These are phyloP conservation scores for Penicillium paradoxum DNA, from an alignment of 495 filamentous ascomycete species.

Conservation along the genomic window DNA sequence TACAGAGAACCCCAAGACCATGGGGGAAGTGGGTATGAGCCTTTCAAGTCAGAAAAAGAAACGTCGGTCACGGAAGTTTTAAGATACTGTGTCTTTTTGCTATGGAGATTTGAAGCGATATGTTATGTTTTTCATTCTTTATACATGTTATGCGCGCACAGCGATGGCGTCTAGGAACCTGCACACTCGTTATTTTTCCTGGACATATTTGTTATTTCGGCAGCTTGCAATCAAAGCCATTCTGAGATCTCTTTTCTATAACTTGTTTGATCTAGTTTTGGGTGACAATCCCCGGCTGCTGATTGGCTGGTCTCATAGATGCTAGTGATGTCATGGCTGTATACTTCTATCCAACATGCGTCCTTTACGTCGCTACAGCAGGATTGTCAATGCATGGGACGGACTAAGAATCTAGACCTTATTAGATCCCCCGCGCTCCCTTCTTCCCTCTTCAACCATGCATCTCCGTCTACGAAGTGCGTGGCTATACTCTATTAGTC, in stretches of 20 bases:
- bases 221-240: not conserved
- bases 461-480: not conserved
- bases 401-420: not conserved
- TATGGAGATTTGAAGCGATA: not conserved
- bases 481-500: not conserved
- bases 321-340: constrained; percentile 15
- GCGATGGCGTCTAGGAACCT: constrained; percentile 7
- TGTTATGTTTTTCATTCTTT: not conserved
- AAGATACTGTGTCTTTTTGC: not conserved
- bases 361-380: not conserved
- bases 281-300: constrained; percentile 12
- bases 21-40: constrained; percentile 26
- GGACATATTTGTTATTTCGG: not conserved
- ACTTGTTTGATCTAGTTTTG: not conserved
- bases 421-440: not conserved
- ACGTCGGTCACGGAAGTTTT: constrained; percentile 14
- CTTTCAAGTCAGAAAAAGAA: constrained; percentile 21
- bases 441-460: not conserved
- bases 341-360: not conserved
- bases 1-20: constrained; percentile 11
- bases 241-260: not conserved
- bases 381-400: not conserved
- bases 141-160: not conserved
- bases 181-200: not conserved
- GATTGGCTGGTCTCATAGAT: constrained; percentile 11